phyloP scores from a whole-genome alignment of 2,329 filamentous ascomycete genomes.

The Hymenoscyphus infarciens region DNA sequence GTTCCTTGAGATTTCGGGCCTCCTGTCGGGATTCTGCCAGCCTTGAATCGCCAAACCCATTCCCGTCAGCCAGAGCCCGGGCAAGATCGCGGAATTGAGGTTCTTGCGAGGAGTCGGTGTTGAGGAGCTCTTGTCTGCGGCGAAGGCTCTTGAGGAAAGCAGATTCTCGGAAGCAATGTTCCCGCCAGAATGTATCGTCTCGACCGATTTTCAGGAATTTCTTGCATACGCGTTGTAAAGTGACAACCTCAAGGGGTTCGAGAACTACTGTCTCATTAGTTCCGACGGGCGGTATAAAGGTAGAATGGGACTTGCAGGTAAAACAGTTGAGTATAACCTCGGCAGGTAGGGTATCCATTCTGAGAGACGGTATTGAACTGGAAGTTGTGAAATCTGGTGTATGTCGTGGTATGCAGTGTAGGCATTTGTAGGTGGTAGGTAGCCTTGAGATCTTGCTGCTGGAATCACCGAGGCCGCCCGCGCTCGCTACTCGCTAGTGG shows the following conservation, averaged over 20 bases:
- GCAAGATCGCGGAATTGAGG: conserved; percentile 38
- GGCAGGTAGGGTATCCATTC: conserved; percentile 29
- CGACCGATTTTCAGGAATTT: conserved; percentile 64
- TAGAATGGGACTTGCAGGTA: conserved; percentile 23
- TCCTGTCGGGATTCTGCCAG: conserved; percentile 24
- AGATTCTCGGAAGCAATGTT: conserved; percentile 69
- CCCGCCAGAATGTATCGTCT: conserved; percentile 74
- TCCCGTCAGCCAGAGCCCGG: conserved; percentile 28
- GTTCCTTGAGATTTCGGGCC: conserved; percentile 25
- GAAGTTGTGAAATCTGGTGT: background rate
- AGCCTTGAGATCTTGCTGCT: background rate
- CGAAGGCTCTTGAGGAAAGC: conserved; percentile 60
- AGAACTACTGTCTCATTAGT: conserved; percentile 48
- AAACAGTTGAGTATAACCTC: conserved; percentile 33
- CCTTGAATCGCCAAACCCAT: conserved; percentile 31
- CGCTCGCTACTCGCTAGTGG: background rate
- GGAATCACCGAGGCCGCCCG: background rate
- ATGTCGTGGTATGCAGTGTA: background rate
- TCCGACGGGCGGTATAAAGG: no score
- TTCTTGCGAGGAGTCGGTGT: conserved; percentile 37
- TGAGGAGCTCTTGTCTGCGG: conserved; percentile 46
- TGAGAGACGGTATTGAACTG: background rate
- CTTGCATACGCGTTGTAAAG: conserved; percentile 66
- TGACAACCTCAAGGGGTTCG: conserved; percentile 60
- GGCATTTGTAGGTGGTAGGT: background rate